These are phyloP conservation scores for Ophiocordyceps camponoti-floridani DNA, from an alignment of 2,329 filamentous ascomycete genomes.

Conservation along the genomic window DNA sequence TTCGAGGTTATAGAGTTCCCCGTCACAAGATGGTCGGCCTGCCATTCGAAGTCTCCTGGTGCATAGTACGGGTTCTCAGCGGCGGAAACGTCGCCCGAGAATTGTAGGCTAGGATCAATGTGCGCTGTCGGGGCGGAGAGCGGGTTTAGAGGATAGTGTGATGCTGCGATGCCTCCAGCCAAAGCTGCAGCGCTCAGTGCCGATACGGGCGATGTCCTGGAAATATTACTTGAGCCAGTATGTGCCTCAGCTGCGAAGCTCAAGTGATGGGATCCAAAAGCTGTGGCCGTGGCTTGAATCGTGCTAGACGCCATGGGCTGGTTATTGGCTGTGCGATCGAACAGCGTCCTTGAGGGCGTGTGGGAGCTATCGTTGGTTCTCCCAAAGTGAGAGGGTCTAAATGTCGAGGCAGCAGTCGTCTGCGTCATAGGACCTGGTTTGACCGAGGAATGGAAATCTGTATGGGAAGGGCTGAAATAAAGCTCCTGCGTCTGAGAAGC, in stretches of 20 bases:
- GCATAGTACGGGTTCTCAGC: not conserved
- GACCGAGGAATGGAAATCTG: slow-evolving; percentile 11
- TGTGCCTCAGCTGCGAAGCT: not conserved
- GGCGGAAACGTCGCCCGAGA: not conserved
- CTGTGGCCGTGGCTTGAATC: slow-evolving; percentile 1
- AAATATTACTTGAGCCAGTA: not conserved
- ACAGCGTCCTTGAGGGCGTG: slow-evolving; percentile 4
- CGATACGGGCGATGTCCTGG: not conserved
- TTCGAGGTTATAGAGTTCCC: not conserved
- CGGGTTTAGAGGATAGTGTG: slow-evolving; percentile 1
- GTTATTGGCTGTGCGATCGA: not conserved
- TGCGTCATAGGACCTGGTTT: slow-evolving; percentile 5
- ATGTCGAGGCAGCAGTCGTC: slow-evolving; percentile 2
- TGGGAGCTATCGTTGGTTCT: not conserved
- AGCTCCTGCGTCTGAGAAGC: slow-evolving; percentile 15
- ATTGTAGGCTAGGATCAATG: slow-evolving; percentile 5
- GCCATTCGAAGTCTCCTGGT: not conserved
- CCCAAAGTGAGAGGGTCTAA: not conserved
- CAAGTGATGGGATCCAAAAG: not conserved
- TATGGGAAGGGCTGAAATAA: slow-evolving; percentile 9
- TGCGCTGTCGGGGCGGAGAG: not conserved
- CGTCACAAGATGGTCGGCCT: not conserved
- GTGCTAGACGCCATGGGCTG: not conserved
- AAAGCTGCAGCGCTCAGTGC: not conserved
- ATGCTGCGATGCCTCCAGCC: not conserved